Evolutionary conservation across 768 basidiomycete species (phyloP).

Genomic region (Rhizopogon vesiculosus): DNA sequence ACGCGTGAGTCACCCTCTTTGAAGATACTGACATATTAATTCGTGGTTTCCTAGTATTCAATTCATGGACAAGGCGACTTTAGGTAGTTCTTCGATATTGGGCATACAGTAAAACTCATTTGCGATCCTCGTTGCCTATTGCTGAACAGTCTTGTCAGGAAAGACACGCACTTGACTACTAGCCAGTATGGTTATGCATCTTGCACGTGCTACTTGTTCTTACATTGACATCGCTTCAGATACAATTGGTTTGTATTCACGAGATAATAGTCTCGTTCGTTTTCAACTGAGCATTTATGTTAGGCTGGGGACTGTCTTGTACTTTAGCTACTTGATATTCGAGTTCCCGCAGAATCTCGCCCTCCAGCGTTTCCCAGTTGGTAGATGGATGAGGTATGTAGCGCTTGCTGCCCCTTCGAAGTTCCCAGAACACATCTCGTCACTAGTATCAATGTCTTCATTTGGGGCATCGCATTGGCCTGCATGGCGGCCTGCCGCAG

Average conservation of each 20-base stretch:
- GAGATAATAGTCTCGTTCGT: too few relatives aligned
- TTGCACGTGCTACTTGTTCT: not conserved
- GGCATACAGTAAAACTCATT: constrained; percentile 51
- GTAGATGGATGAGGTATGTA: too few relatives aligned
- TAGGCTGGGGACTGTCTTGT: too few relatives aligned
- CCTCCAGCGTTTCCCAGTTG: too few relatives aligned
- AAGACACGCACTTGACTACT: constrained; percentile 56
- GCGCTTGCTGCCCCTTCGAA: too few relatives aligned
- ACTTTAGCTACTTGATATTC: too few relatives aligned
- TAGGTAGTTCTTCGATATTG: constrained; percentile 63
- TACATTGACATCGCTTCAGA: constrained; percentile 24
- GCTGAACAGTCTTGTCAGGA: constrained; percentile 29
- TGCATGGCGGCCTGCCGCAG: too few relatives aligned
- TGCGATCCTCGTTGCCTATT: not conserved
- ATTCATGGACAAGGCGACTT: constrained; percentile 74
- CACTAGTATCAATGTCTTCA: too few relatives aligned
- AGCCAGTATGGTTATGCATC: constrained; percentile 44
- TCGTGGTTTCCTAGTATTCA: constrained; percentile 47
- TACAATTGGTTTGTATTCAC: constrained; percentile 73
- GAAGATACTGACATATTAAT: not conserved
- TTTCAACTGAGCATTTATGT: too few relatives aligned
- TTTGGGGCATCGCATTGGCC: too few relatives aligned
- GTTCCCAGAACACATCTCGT: too few relatives aligned
- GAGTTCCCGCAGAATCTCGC: too few relatives aligned
- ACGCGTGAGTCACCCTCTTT: constrained; percentile 38